Evolutionary conservation across 1,284 basidiomycete genomes (phyloP), one percentile per base, ranked within the genome.

Genomic region (Cystobasidiaceae sp.): DNA sequence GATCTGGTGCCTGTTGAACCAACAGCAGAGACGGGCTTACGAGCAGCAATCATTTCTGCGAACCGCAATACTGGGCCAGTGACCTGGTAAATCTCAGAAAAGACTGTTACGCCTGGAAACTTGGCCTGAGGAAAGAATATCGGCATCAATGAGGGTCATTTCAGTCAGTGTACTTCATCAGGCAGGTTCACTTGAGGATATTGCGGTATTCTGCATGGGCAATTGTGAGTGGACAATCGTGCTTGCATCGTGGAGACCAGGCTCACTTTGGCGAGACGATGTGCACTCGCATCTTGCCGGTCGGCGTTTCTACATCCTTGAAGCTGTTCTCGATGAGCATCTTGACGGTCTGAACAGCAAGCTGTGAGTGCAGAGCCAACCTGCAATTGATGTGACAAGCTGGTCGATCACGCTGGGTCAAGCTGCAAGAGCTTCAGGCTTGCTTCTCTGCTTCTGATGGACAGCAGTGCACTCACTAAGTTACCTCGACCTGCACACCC

Each of bases 41-140:
- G 90, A 65, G 88, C 89, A 0, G 92, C 92, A 71, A 96, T 93
- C 78, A 92, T 88, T 23, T 89, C 85, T 0, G 90, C 92, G 75
- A 93, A 93, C 45, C 90, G 83, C 74, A 90, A 87, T 13, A 91
- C 89, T 39, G 89, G 88, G 0, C 88, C 88, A 27, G 89, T 65
- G 17, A 71, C 72, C 32, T 80, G 78, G 68, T 80, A 80, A 67
- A 80, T 80, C 74, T 80, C 78, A 5, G 61, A 66, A 58, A 66
- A 73, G 25, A 71, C 70, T 19, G 71, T 70, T 30, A 67, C 59
- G 37, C 59, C 55, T 72, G 89, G 89, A 75, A 90, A 91, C 75
- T 85, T 88, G 25, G 88, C 89, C 54, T 88, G 81, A 0, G 89
- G 89, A 73, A 90, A 89, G 44, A 83, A 80, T 15, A 84, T 82